Evolutionary conservation across 306 rosid genomes (phyloP).

Genomic region (Quercus aquifolioides): DNA sequence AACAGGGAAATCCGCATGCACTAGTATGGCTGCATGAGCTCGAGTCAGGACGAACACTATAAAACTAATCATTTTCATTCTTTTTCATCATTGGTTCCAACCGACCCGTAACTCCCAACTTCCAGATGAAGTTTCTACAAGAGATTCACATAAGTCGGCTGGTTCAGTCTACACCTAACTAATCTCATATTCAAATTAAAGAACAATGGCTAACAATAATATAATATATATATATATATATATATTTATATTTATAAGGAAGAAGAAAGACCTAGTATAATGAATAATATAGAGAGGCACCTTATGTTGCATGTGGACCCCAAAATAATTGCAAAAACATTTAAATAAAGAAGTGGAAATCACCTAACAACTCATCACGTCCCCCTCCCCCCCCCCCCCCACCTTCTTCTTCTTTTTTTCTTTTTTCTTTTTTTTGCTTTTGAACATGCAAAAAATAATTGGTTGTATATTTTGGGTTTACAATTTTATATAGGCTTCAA

Average conservation of each 20-base stretch:
- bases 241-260: too few relatives aligned
- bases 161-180: neutral
- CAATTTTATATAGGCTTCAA: too few relatives aligned
- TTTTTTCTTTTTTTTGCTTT: too few relatives aligned
- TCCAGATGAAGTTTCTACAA: slow-evolving; percentile 11
- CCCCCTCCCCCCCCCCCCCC: too few relatives aligned
- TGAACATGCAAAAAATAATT: too few relatives aligned
- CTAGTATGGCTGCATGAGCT: neutral
- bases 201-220: neutral
- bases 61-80: neutral
- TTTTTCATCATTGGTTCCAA: slow-evolving; percentile 12
- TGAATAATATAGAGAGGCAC: neutral
- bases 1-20: slow-evolving; percentile 19
- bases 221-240: neutral
- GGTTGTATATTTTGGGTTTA: too few relatives aligned
- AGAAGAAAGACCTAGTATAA: neutral
- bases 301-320: neutral
- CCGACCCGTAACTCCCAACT: slow-evolving; percentile 13
- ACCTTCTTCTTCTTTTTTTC: too few relatives aligned
- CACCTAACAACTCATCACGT: neutral
- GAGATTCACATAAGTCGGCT: slow-evolving; percentile 9
- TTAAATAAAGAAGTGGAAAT: neutral
- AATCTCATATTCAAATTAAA: neutral
- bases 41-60: neutral
- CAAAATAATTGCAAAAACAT: neutral